Conservation (phyloP, 441 rosid species). For the Gossypium lobatum region DNA sequence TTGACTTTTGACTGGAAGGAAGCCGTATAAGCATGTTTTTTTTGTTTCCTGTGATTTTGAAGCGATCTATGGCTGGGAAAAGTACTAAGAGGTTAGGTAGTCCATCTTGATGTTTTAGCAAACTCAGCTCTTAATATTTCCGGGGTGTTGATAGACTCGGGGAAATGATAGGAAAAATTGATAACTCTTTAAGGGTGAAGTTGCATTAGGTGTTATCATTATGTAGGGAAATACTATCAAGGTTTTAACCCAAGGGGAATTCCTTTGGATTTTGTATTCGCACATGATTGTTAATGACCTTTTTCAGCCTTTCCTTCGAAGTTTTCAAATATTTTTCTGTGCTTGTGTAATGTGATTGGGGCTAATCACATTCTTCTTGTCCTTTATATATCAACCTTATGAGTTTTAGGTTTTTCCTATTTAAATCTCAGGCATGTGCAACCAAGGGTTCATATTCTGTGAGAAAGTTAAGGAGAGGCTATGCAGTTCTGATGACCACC, state of each 20-base stretch:
- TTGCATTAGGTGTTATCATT: no score
- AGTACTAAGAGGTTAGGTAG: not conserved
- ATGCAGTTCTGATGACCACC: slow-evolving; percentile 76
- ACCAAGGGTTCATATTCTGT: slow-evolving; percentile 74
- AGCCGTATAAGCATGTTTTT: not conserved
- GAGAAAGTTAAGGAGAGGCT: slow-evolving; percentile 97
- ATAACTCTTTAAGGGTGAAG: no score
- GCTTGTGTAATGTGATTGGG: not conserved
- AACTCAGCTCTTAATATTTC: not conserved
- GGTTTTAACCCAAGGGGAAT: not conserved
- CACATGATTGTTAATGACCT: not conserved
- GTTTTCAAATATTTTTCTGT: not conserved
- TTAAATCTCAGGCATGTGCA: slow-evolving; percentile 64
- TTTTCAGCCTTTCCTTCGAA: not conserved
- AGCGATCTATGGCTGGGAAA: not conserved
- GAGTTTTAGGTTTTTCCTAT: slow-evolving; percentile 7
- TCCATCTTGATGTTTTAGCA: not conserved
- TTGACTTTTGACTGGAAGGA: not conserved
- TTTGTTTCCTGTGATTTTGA: not conserved
- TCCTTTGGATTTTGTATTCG: not conserved
- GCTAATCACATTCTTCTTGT: not conserved
- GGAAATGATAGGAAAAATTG: not conserved
- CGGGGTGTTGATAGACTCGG: not conserved
- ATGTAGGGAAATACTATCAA: not conserved
- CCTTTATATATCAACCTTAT: slow-evolving; percentile 4